Evolutionary conservation across 2,329 filamentous ascomycete species (phyloP), one percentile per base, ranked within the genome.

Genomic region (Mycosphaerella sp.): DNA sequence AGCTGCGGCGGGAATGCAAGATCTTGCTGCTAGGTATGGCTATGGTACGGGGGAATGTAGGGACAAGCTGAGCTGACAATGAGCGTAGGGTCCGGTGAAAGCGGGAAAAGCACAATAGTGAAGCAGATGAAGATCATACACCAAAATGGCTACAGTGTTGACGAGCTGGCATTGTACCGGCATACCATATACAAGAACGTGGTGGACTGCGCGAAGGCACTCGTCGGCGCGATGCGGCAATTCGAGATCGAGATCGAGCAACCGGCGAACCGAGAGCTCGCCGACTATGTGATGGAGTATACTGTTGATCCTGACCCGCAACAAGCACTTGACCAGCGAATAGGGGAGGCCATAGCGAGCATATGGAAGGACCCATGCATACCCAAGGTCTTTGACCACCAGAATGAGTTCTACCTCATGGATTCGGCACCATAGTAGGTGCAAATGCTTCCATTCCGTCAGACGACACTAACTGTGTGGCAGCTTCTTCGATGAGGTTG

Each of bases 71-170:
- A 17, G 51, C 61, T 64, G 54, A 64, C 59, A 51, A 32, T 40
- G 48, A 47, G 42, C 44, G 48, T 51, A 96, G 93, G 93, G 62
- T 97, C 93, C 62, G 93, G 93, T 62, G 93, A 98, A 77, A 97
- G 92, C 73, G 93, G 93, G 64, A 98, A 98, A 75, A 97, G 93
- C 55, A 98, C 93, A 8, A 97, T 98, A 66, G 93, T 98, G 64
- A 98, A 98, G 74, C 93, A 98, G 79, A 98, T 98, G 93, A 98
- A 97, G 76, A 98, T 98, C 66, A 97, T 98, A 68, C 93, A 98
- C 69, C 86, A 97, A 67, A 95, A 96, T 74, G 93, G 93, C 57
- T 98, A 98, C 74, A 91, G 89, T 9, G 84, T 89, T 63, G 92
- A 97, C 66, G 93, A 98, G 73, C 80, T 97, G 47, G 87, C 87